Percentiles rank a stretch among this genome's conserved stretches.
Conservation (phyloP, 2,329 filamentous ascomycete species). For the Cladosporium sp. region DNA sequence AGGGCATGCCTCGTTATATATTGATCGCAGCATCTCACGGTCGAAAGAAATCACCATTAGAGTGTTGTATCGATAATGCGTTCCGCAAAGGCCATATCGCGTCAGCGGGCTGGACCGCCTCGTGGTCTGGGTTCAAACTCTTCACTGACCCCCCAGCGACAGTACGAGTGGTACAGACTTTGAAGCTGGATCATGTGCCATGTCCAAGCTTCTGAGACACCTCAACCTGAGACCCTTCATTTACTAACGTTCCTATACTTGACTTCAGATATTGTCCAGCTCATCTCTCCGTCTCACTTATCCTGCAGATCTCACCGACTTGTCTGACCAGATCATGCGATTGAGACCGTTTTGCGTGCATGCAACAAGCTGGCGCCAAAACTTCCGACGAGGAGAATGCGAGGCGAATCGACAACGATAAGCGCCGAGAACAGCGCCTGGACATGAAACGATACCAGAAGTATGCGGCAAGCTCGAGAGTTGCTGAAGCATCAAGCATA, state of each 20-base stretch:
- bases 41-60: background rate
- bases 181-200: background rate
- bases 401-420: background rate
- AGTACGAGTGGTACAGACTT: background rate
- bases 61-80: background rate
- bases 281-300: slow-evolving; percentile 15
- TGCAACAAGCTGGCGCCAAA: background rate
- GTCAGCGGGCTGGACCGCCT: background rate
- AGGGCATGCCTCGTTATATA: background rate
- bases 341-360: background rate
- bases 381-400: background rate
- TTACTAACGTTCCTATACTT: slow-evolving; percentile 1
- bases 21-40: background rate
- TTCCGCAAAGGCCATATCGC: background rate
- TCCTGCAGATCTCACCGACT: slow-evolving; percentile 15
- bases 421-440: background rate
- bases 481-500: background rate
- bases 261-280: slow-evolving; percentile 9
- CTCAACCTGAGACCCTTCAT: slow-evolving; percentile 11
- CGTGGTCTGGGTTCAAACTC: background rate
- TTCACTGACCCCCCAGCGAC: too few species aligned
- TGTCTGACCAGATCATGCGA: slow-evolving; percentile 6
- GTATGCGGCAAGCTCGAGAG: background rate
- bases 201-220: slow-evolving; percentile 1
- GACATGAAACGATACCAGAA: slow-evolving; percentile 10